Conservation (phyloP, 192 early-diverging fungal species). For the Martensiomyces pterosporus region DNA sequence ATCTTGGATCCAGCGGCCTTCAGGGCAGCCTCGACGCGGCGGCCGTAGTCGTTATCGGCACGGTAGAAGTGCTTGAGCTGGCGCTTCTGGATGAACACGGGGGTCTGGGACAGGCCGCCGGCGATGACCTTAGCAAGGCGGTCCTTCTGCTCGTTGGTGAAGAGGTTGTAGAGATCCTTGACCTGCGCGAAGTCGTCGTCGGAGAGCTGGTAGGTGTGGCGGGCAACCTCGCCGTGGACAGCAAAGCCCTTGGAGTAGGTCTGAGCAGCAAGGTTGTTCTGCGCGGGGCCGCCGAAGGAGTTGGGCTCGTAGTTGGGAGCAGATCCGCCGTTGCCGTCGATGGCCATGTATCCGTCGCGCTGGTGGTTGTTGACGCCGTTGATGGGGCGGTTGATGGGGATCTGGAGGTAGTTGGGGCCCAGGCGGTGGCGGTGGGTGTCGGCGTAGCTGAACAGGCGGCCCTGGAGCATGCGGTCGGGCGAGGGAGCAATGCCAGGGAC, state of each 20-base stretch:
- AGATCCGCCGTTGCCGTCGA: conserved; percentile 57
- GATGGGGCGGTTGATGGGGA: conserved; percentile 78
- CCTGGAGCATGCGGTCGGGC: conserved; percentile 80
- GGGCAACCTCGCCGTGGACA: conserved; percentile 54
- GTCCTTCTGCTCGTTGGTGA: conserved; percentile 59
- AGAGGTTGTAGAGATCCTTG: conserved; percentile 61
- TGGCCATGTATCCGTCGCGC: conserved; percentile 68
- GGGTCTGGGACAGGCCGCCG: conserved; percentile 57
- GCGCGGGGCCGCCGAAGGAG: conserved; percentile 56
- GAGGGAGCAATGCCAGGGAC: conserved; percentile 78
- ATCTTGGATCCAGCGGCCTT: conserved; percentile 53
- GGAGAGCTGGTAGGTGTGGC: conserved; percentile 53
- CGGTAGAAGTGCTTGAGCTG: conserved; percentile 70
- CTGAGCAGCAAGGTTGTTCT: conserved; percentile 54
- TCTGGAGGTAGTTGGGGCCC: conserved; percentile 72
- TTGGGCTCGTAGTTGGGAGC: conserved; percentile 74
- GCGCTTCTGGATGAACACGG: conserved; percentile 63
- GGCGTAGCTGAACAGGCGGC: conserved; percentile 78
- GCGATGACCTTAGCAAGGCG: conserved; percentile 63
- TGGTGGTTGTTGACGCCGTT: conserved; percentile 64
- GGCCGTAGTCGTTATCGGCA: conserved; percentile 70
- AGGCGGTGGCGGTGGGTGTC: conserved; percentile 86
- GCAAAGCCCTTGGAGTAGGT: conserved; percentile 50
- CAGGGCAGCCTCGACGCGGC: conserved; percentile 61
- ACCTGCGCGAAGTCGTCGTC: conserved; percentile 69